Evolutionary conservation across 228 moss, liverwort and hornwort genomes (phyloP).

Genomic region (Sphagnum magellanicum): DNA sequence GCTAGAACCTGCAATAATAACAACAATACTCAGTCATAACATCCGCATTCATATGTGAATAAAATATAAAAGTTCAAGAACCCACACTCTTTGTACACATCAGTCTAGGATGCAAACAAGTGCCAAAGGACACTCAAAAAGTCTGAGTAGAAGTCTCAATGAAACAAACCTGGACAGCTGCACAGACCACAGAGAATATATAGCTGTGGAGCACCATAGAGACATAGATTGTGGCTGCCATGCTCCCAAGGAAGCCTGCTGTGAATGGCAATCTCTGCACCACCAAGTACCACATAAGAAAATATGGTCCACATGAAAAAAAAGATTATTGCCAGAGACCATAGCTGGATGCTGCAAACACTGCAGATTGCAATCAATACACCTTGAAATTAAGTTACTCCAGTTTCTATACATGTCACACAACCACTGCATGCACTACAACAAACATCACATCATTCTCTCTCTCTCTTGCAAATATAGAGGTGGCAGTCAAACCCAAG

Average conservation of each 20-base stretch:
- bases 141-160: too few species aligned
- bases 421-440: too few species aligned
- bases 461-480: too few species aligned
- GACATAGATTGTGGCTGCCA: conserved; percentile 63
- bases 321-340: too few species aligned
- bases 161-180: conserved; percentile 36
- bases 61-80: not conserved
- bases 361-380: too few species aligned
- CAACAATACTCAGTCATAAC: not conserved
- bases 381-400: too few species aligned
- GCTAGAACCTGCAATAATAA: conserved; percentile 60
- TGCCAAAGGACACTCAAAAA: too few species aligned
- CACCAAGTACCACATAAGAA: not conserved
- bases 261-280: conserved; percentile 59
- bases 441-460: too few species aligned
- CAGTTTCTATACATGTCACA: too few species aligned
- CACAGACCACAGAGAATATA: conserved; percentile 42
- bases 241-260: conserved; percentile 60
- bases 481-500: not conserved
- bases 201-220: conserved; percentile 65
- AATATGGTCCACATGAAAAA: not conserved
- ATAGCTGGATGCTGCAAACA: too few species aligned
- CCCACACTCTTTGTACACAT: too few species aligned
- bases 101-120: too few species aligned
- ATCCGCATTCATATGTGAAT: not conserved